A percentile compares a stretch with the other conserved stretches of the same genome.
These are phyloP conservation scores for Saxispiralis lemnorum DNA, from an alignment of 495 filamentous ascomycete genomes.

Conservation along the genomic window DNA sequence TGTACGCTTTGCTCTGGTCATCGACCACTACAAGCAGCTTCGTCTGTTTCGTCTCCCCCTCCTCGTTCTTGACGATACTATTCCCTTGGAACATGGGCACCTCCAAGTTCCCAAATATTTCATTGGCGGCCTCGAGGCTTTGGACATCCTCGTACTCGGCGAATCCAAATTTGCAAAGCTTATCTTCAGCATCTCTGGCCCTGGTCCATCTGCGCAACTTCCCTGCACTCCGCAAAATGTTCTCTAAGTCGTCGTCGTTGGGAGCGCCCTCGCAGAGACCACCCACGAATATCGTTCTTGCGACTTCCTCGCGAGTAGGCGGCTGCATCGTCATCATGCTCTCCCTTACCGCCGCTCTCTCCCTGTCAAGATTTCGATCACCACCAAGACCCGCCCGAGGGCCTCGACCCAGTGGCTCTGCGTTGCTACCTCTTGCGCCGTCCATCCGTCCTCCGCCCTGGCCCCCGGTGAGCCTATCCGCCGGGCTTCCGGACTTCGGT, in stretches of 20 bases:
- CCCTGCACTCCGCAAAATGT: conserved; percentile 59
- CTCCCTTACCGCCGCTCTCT: conserved; percentile 53
- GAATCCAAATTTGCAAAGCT: conserved; percentile 81
- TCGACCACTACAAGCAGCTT: conserved; percentile 65
- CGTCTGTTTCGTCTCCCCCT: conserved; percentile 47
- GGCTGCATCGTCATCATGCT: conserved; percentile 62
- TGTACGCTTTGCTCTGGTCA: conserved; percentile 56
- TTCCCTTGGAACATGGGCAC: conserved; percentile 61
- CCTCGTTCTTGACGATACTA: conserved; percentile 30
- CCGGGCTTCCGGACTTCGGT: conserved; percentile 22
- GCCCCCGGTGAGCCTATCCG: conserved; percentile 19
- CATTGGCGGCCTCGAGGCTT: conserved; percentile 69
- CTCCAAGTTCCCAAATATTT: conserved; percentile 67
- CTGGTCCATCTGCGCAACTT: conserved; percentile 71
- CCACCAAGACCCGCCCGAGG: conserved; percentile 48
- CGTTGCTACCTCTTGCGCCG: conserved; percentile 27
- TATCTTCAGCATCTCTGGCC: conserved; percentile 63
- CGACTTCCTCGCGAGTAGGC: conserved; percentile 75
- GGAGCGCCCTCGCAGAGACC: conserved; percentile 63
- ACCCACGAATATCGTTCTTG: conserved; percentile 78
- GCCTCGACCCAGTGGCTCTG: conserved; percentile 28
- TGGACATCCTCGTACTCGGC: conserved; percentile 91
- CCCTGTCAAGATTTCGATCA: conserved; percentile 34
- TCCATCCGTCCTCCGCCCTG: conserved; percentile 5
- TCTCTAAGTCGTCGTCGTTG: conserved; percentile 69